Percentiles rank a stretch among this genome's conserved stretches.
Evolutionary conservation across 345 rosid species (phyloP).

Genomic region (Arabidopsis thaliana): TAIR10.1 NC_003070.9:23038001-23038500

Average conservation of each 20-base stretch:
- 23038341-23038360: neutral
- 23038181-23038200: slow-evolving; percentile 53
- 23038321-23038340: slow-evolving; percentile 57
- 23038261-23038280: slow-evolving; percentile 55
- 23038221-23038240: slow-evolving; percentile 57
- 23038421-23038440: slow-evolving; percentile 78
- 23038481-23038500: slow-evolving; percentile 61
- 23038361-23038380: neutral
- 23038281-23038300: slow-evolving; percentile 62
- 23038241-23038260: slow-evolving; percentile 69
- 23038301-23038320: slow-evolving; percentile 46
- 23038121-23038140: slow-evolving; percentile 37
- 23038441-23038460: slow-evolving; percentile 80
- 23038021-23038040: neutral
- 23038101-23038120: slow-evolving; percentile 45
- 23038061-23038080: slow-evolving; percentile 72
- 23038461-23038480: slow-evolving; percentile 68
- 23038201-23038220: slow-evolving; percentile 62
- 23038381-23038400: slow-evolving; percentile 2
- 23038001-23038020: slow-evolving; percentile 19
- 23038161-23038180: slow-evolving; percentile 7
- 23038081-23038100: slow-evolving; percentile 51
- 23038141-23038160: slow-evolving; percentile 28
- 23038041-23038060: slow-evolving; percentile 60
- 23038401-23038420: slow-evolving; percentile 67